These are phyloP conservation scores for Rhodosporidiobolus odoratus DNA, from an alignment of 768 basidiomycete genomes.

Conservation along the genomic window DNA sequence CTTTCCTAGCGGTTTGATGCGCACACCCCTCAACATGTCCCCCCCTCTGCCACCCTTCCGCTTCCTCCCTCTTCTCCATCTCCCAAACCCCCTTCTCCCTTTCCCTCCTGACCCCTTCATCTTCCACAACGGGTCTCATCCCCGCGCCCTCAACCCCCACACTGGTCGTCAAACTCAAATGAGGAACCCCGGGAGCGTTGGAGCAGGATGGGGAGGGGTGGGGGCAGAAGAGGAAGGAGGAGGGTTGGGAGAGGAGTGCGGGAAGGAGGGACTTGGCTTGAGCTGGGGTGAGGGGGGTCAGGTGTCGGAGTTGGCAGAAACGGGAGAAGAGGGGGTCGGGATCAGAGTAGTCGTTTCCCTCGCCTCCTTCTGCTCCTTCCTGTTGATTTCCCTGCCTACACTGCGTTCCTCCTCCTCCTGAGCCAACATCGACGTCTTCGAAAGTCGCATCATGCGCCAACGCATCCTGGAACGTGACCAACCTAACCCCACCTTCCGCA, in stretches of 20 bases:
- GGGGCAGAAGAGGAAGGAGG: conserved; percentile 12
- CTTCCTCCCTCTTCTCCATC: conserved; percentile 16
- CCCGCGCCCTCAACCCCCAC: not conserved
- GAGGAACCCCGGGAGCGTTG: conserved; percentile 23
- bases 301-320: conserved; percentile 5
- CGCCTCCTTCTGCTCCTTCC: conserved; percentile 46
- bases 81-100: conserved; percentile 22
- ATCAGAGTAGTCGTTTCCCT: too few species aligned
- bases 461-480: too few species aligned
- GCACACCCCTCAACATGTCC: conserved; percentile 19
- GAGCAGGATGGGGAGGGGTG: conserved; percentile 25
- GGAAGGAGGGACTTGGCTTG: conserved; percentile 64
- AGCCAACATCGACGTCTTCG: conserved; percentile 10
- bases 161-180: conserved; percentile 4
- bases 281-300: conserved; percentile 58
- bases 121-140: conserved; percentile 1
- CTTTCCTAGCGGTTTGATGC: conserved; percentile 7
- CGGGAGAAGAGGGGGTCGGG: conserved; percentile 63
- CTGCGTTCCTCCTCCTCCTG: not conserved
- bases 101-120: not conserved
- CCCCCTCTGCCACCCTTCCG: not conserved
- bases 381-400: not conserved
- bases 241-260: conserved; percentile 52
- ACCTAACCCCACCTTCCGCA: conserved; percentile 11
- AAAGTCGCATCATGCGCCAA: too few species aligned